phyloP scores from a whole-genome alignment of 345 rosid species.

The Theobroma cacao region DNA sequence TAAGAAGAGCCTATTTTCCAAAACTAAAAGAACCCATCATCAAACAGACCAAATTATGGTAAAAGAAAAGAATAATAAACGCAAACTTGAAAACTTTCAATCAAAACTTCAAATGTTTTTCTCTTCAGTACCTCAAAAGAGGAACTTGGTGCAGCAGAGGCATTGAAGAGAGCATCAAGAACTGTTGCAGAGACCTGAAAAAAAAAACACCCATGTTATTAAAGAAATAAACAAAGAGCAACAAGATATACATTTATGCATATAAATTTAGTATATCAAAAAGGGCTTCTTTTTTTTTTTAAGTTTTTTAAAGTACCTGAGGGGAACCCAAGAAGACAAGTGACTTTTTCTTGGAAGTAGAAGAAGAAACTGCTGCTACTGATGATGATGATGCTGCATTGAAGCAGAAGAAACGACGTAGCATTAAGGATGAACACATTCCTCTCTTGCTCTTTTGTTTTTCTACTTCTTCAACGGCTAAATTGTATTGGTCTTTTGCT shows the following conservation, averaged over 20 bases:
- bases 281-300: not conserved
- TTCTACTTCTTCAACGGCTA: constrained; percentile 13
- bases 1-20: not conserved
- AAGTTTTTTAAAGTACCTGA: constrained; percentile 38
- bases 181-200: constrained; percentile 72
- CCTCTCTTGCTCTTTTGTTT: not conserved
- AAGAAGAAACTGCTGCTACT: constrained; percentile 31
- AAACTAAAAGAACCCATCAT: not conserved
- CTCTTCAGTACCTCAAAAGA: constrained; percentile 57
- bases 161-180: constrained; percentile 74
- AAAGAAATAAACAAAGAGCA: not conserved
- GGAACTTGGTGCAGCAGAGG: constrained; percentile 61
- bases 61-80: not conserved
- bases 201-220: not conserved
- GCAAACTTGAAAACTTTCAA: not conserved
- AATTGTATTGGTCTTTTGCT: not conserved
- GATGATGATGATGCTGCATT: constrained; percentile 21
- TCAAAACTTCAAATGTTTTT: not conserved
- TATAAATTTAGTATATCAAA: not conserved
- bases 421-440: constrained; percentile 41
- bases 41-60: not conserved
- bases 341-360: constrained; percentile 58
- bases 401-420: constrained; percentile 75
- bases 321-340: constrained; percentile 94
- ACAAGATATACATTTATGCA: not conserved